Base-by-base conservation (phyloP, 768 basidiomycete genomes). In the Rhodotorula kratochvilovae region DNA sequence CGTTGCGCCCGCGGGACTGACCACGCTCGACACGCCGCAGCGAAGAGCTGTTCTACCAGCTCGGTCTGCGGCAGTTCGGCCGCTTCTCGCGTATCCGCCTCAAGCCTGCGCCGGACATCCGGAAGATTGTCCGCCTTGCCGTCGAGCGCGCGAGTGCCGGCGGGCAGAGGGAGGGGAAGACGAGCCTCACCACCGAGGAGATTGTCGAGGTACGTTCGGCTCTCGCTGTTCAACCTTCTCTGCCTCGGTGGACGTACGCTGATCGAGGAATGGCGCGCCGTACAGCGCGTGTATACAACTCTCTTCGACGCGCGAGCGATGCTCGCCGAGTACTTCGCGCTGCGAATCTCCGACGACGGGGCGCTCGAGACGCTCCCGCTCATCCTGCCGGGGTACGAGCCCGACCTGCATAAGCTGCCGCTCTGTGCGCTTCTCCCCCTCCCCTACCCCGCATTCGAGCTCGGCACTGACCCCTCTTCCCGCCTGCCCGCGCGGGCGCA, bases 41-140 rank as follows among this genome's bases (percentile, higher is more conserved):
- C 1, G 92, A 96, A 77, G 92, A 96, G 76, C 83, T 96, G 45
- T 95, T 98, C 80, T 97, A 96, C 80, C 96, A 99, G 78, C 85
- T 99, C 13, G 91, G 87, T 3, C 81, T 98, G 36, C 84, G 91
- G 27, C 95, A 98, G 79, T 99, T 99, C 77, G 91, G 93, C 3
- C 85, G 90, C 71, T 86, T 90, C 72, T 84, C 86, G 70, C 84
- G 87, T 31, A 81, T 97, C 61, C 88, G 87, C 71, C 84, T 98
- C 5, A 88, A 93, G 46, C 94, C 95, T 2, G 83, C 94, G 5
- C 91, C 92, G 0, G 82, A 86, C 1, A 78, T 98, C 25, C 84
- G 84, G 4, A 85, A 85, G 19, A 82, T 98, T 61, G 77, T 99
- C 21, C 83, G 86, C 59, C 85, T 98, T 11, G 95, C 92, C 0